Percentiles rank a stretch among this genome's conserved stretches.
Evolutionary conservation across 2,329 filamentous ascomycete species (phyloP).

Genomic region (Helicocarpus griseus): DNA sequence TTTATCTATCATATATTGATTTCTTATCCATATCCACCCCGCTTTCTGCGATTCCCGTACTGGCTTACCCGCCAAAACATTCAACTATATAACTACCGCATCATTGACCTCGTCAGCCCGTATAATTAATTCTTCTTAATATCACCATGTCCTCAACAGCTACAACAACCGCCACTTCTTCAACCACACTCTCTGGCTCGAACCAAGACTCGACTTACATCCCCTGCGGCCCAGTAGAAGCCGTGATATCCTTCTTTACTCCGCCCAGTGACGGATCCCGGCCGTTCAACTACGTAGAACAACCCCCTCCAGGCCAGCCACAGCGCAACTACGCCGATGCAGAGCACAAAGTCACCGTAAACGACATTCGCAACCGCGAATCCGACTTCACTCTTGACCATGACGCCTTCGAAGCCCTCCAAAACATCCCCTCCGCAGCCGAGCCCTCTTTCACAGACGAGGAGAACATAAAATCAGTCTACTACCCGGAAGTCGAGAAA

Average conservation of each 20-base stretch:
- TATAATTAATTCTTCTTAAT: not conserved
- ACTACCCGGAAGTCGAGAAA: constrained; percentile 76
- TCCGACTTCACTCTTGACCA: constrained; percentile 56
- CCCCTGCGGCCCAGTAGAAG: constrained; percentile 52
- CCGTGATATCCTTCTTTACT: constrained; percentile 56
- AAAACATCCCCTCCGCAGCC: constrained; percentile 43
- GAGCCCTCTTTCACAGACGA: constrained; percentile 58
- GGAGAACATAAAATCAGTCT: constrained; percentile 56
- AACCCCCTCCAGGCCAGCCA: constrained; percentile 49
- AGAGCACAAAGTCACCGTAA: constrained; percentile 47
- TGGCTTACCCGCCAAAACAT: too few relatives aligned
- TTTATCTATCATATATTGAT: not conserved
- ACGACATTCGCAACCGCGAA: constrained; percentile 66
- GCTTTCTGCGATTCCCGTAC: not conserved
- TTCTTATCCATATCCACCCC: not conserved
- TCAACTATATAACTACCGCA: too few relatives aligned
- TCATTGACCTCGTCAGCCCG: too few relatives aligned
- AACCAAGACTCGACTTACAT: constrained; percentile 26
- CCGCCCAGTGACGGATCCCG: constrained; percentile 48
- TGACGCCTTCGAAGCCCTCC: constrained; percentile 63
- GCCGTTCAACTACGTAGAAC: constrained; percentile 60
- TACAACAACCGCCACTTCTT: not conserved
- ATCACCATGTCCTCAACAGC: constrained; percentile 17
- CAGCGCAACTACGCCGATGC: constrained; percentile 54
- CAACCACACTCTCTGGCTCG: constrained; percentile 16